Conservation (phyloP, 768 basidiomycete species). For the Rhizopogon salebrosus region DNA sequence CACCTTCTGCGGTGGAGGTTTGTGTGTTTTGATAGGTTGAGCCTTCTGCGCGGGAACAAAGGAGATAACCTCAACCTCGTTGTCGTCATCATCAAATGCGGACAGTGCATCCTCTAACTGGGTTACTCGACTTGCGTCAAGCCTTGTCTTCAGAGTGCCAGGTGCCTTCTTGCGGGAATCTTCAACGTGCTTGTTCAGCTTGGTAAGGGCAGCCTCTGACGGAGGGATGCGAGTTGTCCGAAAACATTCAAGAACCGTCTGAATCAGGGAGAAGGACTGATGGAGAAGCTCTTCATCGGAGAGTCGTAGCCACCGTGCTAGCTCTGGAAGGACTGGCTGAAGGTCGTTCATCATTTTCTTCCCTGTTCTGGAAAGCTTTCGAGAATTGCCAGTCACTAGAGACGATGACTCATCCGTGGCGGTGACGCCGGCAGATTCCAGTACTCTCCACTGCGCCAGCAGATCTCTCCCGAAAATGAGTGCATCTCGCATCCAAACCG, state of each 20-base stretch:
- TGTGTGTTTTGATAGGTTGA: constrained; percentile 7
- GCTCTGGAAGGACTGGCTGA: constrained; percentile 72
- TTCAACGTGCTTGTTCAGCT: constrained; percentile 62
- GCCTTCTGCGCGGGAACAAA: constrained; percentile 16
- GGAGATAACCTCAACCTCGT: constrained; percentile 53
- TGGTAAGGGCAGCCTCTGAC: constrained; percentile 48
- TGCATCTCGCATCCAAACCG: constrained; percentile 97
- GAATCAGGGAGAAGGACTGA: constrained; percentile 81
- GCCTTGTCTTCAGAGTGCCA: constrained; percentile 43
- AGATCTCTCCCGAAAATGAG: constrained; percentile 89
- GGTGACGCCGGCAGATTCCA: constrained; percentile 55
- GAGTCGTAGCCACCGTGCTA: constrained; percentile 84
- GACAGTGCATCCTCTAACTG: constrained; percentile 64
- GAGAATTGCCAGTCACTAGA: constrained; percentile 24
- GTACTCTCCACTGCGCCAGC: constrained; percentile 71
- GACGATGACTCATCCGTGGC: constrained; percentile 16
- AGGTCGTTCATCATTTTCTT: constrained; percentile 74
- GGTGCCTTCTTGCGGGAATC: constrained; percentile 49
- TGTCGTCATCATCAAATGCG: constrained; percentile 59
- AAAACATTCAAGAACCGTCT: constrained; percentile 75
- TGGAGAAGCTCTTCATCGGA: constrained; percentile 90
- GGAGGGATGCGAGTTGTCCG: constrained; percentile 55
- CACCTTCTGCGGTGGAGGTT: constrained; percentile 14
- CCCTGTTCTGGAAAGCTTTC: constrained; percentile 54
- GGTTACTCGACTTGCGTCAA: constrained; percentile 50